Base-by-base conservation (phyloP, 768 basidiomycete genomes). In the Boletus insuetus region DNA sequence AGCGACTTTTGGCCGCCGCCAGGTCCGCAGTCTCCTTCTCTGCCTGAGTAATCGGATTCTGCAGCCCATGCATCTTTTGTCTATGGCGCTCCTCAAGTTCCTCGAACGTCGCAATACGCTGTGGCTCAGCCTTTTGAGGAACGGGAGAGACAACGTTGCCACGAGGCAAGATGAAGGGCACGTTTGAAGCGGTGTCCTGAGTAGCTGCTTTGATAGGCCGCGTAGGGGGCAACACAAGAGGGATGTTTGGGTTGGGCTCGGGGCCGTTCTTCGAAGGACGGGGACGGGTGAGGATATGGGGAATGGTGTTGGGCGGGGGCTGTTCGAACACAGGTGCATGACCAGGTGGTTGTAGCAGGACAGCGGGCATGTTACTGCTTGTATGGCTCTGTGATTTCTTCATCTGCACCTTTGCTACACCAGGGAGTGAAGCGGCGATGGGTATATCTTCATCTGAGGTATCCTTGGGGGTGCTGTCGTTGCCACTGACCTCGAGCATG, bases 21-120 rank as follows among this genome's bases (percentile, higher is more conserved):
- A 94, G 61, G 29, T 89, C 82, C 1, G 87, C 90, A 57, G 86
- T 81, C 65, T 94, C 89, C 64, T 82, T 83, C 73, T 87, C 84
- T 3, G 86, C 86, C 60, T 83, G 80, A n/a, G 89, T 94, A 32
- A 97, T 73, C 6, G 94, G 94, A 38, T 79, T 84, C 73, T 97
- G 94, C 59, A 97, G 68, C 64, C 85, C 84, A 34, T 80, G 81
- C 75, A 97, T 81, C 73, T 91, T 90, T 73, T 89, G 85, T 46
- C 89, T 82, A 63, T 96, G 94, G 17, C 93, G 79, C 61, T 92
- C 90, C 45, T 83, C 85, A 32, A 96, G 77, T 67, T 96, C 92
- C 70, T 95, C 94, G 67, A 89, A 91, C 2, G 93, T 92, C 54
- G 84, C 82, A 26, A 86, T 81, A 16, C 88, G 84, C 39, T 75